phyloP scores from a whole-genome alignment of 1,139 yeast species.

The Meyerozyma carpophila region DNA sequence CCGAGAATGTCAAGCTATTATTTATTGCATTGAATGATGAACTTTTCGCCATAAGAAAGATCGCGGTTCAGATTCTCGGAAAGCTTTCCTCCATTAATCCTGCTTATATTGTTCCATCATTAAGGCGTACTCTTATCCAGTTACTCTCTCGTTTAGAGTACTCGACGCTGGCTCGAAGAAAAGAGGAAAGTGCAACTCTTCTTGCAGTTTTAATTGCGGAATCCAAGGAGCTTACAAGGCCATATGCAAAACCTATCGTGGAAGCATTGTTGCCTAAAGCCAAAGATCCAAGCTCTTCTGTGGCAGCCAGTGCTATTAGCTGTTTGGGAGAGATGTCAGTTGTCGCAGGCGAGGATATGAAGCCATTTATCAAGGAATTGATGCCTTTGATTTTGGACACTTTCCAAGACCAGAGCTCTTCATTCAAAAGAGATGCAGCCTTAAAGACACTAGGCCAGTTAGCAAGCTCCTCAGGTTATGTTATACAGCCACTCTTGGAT shows the following conservation, averaged over 20 bases:
- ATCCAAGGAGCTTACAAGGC: slow-evolving; percentile 76
- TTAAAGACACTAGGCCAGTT: slow-evolving; percentile 82
- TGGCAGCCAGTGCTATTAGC: slow-evolving; percentile 77
- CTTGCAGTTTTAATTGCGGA: slow-evolving; percentile 70
- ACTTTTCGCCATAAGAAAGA: slow-evolving; percentile 73
- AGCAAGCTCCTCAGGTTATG: slow-evolving; percentile 89
- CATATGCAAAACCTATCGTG: slow-evolving; percentile 85
- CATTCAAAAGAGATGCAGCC: slow-evolving; percentile 84
- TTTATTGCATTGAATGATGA: slow-evolving; percentile 93
- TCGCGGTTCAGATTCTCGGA: slow-evolving; percentile 78
- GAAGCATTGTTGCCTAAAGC: slow-evolving; percentile 79
- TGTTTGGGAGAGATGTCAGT: slow-evolving; percentile 90
- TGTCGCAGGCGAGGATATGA: slow-evolving; percentile 84
- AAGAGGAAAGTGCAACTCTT: slow-evolving; percentile 82
- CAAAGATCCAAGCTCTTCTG: slow-evolving; percentile 66
- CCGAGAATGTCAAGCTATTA: slow-evolving; percentile 77
- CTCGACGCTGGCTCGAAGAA: slow-evolving; percentile 67
- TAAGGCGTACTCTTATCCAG: slow-evolving; percentile 82
- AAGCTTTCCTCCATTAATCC: slow-evolving; percentile 84
- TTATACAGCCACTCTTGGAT: slow-evolving; percentile 85
- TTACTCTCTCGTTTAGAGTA: slow-evolving; percentile 79
- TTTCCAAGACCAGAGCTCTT: slow-evolving; percentile 86
- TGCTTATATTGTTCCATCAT: slow-evolving; percentile 90
- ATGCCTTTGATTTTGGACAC: slow-evolving; percentile 88
- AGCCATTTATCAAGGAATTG: slow-evolving; percentile 62